phyloP scores from a whole-genome alignment of 129 eudicot species.

The Chrysanthemum seticuspe region DNA sequence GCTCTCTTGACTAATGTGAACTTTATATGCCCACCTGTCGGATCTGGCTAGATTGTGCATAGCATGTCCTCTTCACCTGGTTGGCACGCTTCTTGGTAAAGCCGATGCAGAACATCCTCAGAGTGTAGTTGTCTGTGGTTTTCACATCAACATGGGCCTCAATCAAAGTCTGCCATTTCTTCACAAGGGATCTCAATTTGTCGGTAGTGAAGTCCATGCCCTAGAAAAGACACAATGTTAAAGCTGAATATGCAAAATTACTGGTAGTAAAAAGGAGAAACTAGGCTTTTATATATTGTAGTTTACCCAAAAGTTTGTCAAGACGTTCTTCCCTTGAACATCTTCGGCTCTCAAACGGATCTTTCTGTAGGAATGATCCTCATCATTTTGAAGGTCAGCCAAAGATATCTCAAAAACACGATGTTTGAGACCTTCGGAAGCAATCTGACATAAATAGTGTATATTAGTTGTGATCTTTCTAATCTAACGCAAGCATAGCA shows the following conservation, averaged over 20 bases:
- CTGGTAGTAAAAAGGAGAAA: neutral
- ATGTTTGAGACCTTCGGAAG: conserved; percentile 84
- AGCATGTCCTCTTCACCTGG: conserved; percentile 83
- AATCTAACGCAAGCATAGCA: neutral
- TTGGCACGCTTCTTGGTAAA: conserved; percentile 87
- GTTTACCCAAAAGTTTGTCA: conserved; percentile 77
- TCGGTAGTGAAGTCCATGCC: conserved; percentile 89
- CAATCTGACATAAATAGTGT: conserved; percentile 43
- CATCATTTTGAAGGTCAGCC: conserved; percentile 82
- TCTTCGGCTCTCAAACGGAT: conserved; percentile 84
- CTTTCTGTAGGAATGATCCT: conserved; percentile 80
- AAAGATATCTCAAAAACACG: conserved; percentile 74
- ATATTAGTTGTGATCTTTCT: neutral
- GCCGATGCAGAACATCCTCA: conserved; percentile 84
- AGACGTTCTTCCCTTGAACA: conserved; percentile 77
- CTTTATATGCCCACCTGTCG: conserved; percentile 43
- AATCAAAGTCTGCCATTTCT: conserved; percentile 78
- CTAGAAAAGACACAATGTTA: conserved; percentile 23
- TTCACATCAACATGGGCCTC: conserved; percentile 91
- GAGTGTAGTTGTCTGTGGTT: conserved; percentile 70
- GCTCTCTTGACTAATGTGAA: neutral
- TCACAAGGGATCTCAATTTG: conserved; percentile 72
- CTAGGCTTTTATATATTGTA: neutral
- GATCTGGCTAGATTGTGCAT: conserved; percentile 84
- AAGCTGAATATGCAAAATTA: neutral